Base-by-base conservation (phyloP, 139 green algal genomes). In the Nannochloris sp. region DNA sequence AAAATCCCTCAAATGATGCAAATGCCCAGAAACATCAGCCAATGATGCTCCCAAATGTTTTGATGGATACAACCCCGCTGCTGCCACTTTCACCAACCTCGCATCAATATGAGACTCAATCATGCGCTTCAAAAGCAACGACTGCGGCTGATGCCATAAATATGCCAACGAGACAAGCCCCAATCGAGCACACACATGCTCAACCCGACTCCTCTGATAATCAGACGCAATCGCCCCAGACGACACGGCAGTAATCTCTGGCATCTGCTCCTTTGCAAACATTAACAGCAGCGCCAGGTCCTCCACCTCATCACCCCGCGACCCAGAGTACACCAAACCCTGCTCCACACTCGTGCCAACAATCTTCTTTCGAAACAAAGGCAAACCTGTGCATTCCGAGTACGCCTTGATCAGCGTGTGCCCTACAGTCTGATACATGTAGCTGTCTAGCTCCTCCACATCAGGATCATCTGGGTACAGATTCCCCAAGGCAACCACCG, bases 351-450 rank as follows among this genome's bases (percentile, higher is more conserved):
- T 82, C 16, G 61, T 27, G 4, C 90, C 90, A 0, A 29, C 25
- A 29, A 97, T 90, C 5, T 70, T 44, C 1, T 80, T 68, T 9
- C 91, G 79, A 64, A 89, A 91, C 11, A 97, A 67, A 3, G 91
- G 91, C 44, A 97, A 53, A 0, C 82, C 83, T 54, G 79, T 91
- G 75, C 90, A 96, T 12, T 67, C 29, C 0, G 89, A 76, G 19
- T 95, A 96, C 1, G 77, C 75, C 0, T 58, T 79, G 3, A 97
- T 62, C 15, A 96, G 36, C 63, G 91, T 74, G 57, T 97, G 91
- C 1, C 90, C 91, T 16, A 96, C 90, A 9, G 91, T 97, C 60
- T 97, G 91, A 63, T 89, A 97, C 84, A 95, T 96, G 69, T 86
- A 95, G 43, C 83, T 93, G 72, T 97, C 87, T 4, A 96, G 76